These are phyloP conservation scores for Cinnamomum chago DNA, from an alignment of 164 flowering plant genomes.

Conservation along the genomic window DNA sequence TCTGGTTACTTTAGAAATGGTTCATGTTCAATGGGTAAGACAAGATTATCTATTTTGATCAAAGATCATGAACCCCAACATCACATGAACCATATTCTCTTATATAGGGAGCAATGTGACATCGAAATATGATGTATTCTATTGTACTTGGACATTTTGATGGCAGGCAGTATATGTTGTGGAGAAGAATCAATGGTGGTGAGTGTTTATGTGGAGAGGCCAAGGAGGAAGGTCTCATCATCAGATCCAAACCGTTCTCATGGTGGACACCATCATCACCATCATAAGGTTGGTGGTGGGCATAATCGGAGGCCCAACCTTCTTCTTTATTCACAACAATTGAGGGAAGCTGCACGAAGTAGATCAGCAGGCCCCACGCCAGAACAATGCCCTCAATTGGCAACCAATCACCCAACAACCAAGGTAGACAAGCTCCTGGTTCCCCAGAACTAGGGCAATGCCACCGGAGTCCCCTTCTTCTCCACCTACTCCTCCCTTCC, in stretches of 20 bases:
- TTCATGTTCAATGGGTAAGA: neutral
- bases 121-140: too few relatives aligned
- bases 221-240: conserved; percentile 20
- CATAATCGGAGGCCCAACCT: conserved; percentile 51
- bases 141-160: neutral
- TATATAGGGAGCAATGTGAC: too few relatives aligned
- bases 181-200: conserved; percentile 34
- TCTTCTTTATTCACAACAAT: conserved; percentile 39
- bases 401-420: conserved; percentile 10
- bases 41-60: neutral
- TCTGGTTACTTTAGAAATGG: neutral
- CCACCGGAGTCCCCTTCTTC: too few relatives aligned
- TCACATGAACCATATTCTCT: neutral
- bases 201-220: conserved; percentile 38
- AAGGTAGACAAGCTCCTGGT: too few relatives aligned
- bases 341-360: conserved; percentile 32
- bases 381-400: neutral
- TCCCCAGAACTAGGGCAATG: too few relatives aligned
- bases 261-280: too few relatives aligned
- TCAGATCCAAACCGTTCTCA: conserved; percentile 12
- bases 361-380: conserved; percentile 15
- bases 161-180: conserved; percentile 25
- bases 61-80: neutral
- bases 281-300: conserved; percentile 14
- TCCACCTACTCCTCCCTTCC: too few relatives aligned